Evolutionary conservation across 2,329 filamentous ascomycete species (phyloP).

Genomic region (Calonectria honghensis): DNA sequence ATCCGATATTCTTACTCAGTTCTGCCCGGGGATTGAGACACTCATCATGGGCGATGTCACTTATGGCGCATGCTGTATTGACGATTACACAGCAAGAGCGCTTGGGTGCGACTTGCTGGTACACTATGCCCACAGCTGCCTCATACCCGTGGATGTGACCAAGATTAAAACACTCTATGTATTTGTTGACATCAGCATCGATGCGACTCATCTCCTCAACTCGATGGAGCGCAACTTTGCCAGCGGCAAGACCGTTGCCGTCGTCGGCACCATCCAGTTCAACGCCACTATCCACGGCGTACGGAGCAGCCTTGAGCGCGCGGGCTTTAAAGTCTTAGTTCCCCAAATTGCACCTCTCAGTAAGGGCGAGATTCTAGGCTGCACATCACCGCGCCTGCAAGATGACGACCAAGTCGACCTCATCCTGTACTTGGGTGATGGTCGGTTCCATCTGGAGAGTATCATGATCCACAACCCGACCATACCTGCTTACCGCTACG

Average conservation of each 20-base stretch:
- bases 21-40: conserved; percentile 93
- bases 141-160: conserved; percentile 97
- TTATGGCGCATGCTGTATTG: conserved; percentile 98
- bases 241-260: conserved; percentile 88
- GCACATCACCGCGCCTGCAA: conserved; percentile 86
- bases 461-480: conserved; percentile 99
- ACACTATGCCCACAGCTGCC: conserved; percentile 97
- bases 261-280: conserved; percentile 99
- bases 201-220: conserved; percentile 89
- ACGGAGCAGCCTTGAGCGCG: conserved; percentile 83
- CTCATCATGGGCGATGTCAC: conserved; percentile 99
- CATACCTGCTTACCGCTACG: conserved; percentile 95
- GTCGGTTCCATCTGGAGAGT: conserved; percentile 95
- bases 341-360: conserved; percentile 95
- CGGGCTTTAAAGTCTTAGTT: conserved; percentile 89
- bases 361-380: conserved; percentile 97
- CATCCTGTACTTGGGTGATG: conserved; percentile 93
- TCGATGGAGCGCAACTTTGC: conserved; percentile 93
- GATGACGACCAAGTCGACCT: conserved; percentile 79
- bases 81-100: conserved; percentile 96
- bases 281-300: conserved; percentile 96
- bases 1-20: conserved; percentile 95
- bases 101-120: conserved; percentile 95
- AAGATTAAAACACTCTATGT: conserved; percentile 98
- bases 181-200: conserved; percentile 98